Base-by-base conservation (phyloP, 2,329 filamentous ascomycete genomes). In the Fusarium pseudonygamai region DNA sequence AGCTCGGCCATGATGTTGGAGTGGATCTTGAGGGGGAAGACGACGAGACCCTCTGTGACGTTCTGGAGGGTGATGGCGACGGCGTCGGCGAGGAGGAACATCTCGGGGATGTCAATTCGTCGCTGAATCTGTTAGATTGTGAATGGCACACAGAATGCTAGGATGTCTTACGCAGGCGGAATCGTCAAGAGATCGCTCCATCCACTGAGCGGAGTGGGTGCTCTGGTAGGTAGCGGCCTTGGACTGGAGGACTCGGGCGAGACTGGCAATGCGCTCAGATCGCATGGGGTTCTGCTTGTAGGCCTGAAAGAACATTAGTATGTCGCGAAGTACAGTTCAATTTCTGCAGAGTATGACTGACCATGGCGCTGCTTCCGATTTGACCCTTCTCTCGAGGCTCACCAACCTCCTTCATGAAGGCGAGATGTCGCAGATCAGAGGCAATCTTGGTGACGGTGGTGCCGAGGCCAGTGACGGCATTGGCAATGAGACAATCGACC, bases 31-130 rank as follows among this genome's bases (percentile, higher is more conserved):
- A 52, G 64, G 11, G 71, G 74, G 49, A 72, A 76, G 42, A 76
- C 63, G 26, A 76, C 74, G 24, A 76, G 59, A 15, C 74, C 73
- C 32, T 75, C 64, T 18, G 74, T 72, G 18, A 76, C 64, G 26
- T 76, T 76, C 40, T 76, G 71, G 0, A 76, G 52, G 1, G 62
- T 68, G 9, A 66, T 40, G 28, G 60, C 52, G n/a, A 75, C 59
- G 11, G 70, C 72, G 1, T 75, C 69, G 2, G 73, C 71, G 5
- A 76, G 47, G 5, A 75, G 50, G 43, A 75, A 74, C 52, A 61
- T 55, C 39, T 76, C 74, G 1, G 74, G 73, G 2, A 76, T 66
- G 6, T 76, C 73, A 4, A 75, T 67, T 22, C 71, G 47, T 20
- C 61, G 43, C 58, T 64, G 0, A 1, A 2, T 15, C 16, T 11